Conservation (phyloP, 2,329 filamentous ascomycete genomes). For the Monascus ruber region DNA sequence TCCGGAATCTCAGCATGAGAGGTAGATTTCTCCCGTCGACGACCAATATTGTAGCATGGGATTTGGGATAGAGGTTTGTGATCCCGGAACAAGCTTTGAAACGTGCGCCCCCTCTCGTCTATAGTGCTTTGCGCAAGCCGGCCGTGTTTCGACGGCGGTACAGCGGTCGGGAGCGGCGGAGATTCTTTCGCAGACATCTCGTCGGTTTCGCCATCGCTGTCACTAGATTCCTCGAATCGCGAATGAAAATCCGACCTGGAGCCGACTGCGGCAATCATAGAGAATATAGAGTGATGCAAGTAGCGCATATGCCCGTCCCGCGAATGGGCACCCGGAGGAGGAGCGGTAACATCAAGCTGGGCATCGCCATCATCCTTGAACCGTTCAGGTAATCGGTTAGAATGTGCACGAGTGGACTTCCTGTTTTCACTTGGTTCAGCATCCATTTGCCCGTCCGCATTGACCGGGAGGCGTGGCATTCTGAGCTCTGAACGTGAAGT, state of each 20-base stretch:
- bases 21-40: constrained; percentile 13
- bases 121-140: constrained; percentile 3
- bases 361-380: constrained; percentile 49
- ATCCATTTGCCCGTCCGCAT: constrained; percentile 30
- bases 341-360: constrained; percentile 50
- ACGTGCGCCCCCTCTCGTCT: constrained; percentile 33
- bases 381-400: constrained; percentile 46
- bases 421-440: constrained; percentile 32
- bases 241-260: constrained; percentile 72
- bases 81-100: constrained; percentile 52
- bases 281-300: constrained; percentile 92
- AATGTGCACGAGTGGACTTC: constrained; percentile 32
- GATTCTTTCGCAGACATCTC: constrained; percentile 2
- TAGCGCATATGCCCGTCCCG: constrained; percentile 42
- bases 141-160: not conserved
- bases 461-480: constrained; percentile 28
- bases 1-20: constrained; percentile 7
- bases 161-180: too few species aligned
- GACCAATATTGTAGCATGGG: constrained; percentile 40
- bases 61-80: constrained; percentile 50
- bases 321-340: constrained; percentile 29
- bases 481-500: constrained; percentile 2
- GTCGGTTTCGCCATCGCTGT: constrained; percentile 53
- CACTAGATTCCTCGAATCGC: constrained; percentile 72
- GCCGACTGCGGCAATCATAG: constrained; percentile 78